These are phyloP conservation scores for Blastomyces percursus DNA, from an alignment of 2,329 filamentous ascomycete genomes.

Conservation along the genomic window DNA sequence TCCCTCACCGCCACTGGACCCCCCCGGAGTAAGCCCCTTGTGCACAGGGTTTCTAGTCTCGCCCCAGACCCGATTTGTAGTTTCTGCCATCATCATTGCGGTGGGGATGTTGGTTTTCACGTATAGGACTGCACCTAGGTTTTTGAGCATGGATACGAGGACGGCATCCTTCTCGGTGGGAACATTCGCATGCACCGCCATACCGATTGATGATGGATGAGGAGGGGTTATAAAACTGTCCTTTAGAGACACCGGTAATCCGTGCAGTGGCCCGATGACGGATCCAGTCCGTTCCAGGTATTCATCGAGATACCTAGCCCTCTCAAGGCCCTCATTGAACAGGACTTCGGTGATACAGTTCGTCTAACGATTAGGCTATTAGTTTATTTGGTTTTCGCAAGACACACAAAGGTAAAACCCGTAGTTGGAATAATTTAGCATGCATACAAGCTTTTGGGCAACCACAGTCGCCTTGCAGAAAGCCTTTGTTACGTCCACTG, in stretches of 20 bases:
- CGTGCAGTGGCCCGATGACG: conserved; percentile 31
- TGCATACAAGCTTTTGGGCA: conserved; percentile 23
- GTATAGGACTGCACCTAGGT: conserved; percentile 34
- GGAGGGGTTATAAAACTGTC: conserved; percentile 28
- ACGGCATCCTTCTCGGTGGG: conserved; percentile 20
- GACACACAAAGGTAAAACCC: background rate
- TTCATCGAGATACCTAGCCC: conserved; percentile 28
- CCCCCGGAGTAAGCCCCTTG: conserved; percentile 25
- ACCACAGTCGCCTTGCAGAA: conserved; percentile 34
- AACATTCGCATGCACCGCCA: conserved; percentile 13
- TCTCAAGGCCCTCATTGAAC: conserved; percentile 34
- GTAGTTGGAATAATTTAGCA: background rate
- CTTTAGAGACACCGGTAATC: conserved; percentile 34
- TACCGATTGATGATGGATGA: conserved; percentile 15
- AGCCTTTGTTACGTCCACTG: conserved; percentile 12
- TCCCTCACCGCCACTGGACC: conserved; percentile 28
- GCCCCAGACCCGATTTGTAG: conserved; percentile 34
- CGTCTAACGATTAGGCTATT: conserved; percentile 32
- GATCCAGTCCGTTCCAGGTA: conserved; percentile 31
- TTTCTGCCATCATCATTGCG: conserved; percentile 37
- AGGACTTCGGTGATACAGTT: conserved; percentile 51
- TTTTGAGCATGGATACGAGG: conserved; percentile 29
- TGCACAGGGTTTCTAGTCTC: conserved; percentile 30
- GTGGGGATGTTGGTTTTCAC: conserved; percentile 32
- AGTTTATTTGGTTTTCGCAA: background rate